Percentiles rank a stretch among this genome's conserved stretches.
phyloP scores from a whole-genome alignment of 2,329 filamentous ascomycete species.

The Colletotrichum salicis region DNA sequence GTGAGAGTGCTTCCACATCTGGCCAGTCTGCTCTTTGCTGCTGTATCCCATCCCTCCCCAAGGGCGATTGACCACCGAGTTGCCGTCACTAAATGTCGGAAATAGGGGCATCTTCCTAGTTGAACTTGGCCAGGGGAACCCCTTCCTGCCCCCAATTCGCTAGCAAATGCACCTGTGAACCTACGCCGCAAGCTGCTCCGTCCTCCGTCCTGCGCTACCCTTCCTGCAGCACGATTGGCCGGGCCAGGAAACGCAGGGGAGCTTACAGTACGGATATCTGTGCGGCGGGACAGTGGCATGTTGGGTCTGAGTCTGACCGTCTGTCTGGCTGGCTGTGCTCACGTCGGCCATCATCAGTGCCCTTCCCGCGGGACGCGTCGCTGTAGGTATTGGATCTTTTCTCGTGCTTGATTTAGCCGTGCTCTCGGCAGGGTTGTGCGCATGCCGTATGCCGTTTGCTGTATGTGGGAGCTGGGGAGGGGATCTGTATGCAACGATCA shows the following conservation, averaged over 20 bases:
- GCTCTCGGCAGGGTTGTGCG: not conserved
- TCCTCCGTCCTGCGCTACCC: not conserved
- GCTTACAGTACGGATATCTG: constrained; percentile 28
- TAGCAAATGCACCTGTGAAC: constrained; percentile 7
- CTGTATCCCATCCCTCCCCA: not conserved
- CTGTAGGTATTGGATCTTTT: constrained; percentile 3
- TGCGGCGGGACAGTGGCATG: constrained; percentile 18
- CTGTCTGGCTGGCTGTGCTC: constrained; percentile 21
- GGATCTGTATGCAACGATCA: constrained; percentile 12
- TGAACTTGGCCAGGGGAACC: not conserved
- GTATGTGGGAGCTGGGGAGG: not conserved
- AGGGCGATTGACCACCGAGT: not conserved
- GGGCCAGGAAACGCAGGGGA: constrained; percentile 16
- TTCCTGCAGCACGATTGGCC: constrained; percentile 1
- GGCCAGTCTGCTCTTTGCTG: constrained; percentile 5
- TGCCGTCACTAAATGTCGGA: constrained; percentile 12
- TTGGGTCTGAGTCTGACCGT: not conserved
- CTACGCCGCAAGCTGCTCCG: constrained; percentile 24
- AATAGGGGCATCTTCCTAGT: constrained; percentile 33
- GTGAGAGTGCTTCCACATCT: constrained; percentile 15
- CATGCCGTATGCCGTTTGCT: not conserved
- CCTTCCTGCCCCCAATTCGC: constrained; percentile 15
- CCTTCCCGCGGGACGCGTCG: constrained; percentile 17
- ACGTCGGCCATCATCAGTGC: constrained; percentile 5
- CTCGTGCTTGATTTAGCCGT: constrained; percentile 7